A percentile compares a stretch with the other conserved stretches of the same genome.
Conservation (phyloP, 108 stramenopile genomes). For the Licmophora abbreviata region DNA sequence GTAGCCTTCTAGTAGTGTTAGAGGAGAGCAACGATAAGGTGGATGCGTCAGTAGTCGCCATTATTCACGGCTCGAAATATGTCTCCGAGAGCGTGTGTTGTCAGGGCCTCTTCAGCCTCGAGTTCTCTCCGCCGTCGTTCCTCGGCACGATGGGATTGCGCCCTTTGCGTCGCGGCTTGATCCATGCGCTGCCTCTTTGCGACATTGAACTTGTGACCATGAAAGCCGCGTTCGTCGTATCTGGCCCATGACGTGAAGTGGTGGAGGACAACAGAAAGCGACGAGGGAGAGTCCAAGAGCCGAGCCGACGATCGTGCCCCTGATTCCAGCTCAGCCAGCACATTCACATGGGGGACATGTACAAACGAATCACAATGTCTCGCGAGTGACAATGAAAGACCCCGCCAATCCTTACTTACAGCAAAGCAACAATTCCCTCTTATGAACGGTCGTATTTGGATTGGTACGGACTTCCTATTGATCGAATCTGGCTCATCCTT, state of each 20-base stretch:
- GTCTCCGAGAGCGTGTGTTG: too few relatives aligned
- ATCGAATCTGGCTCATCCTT: not conserved
- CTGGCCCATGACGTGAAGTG: conserved; percentile 54
- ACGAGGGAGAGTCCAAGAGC: conserved; percentile 50
- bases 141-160: too few relatives aligned
- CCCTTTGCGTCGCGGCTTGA: too few relatives aligned
- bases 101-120: too few relatives aligned
- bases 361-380: conserved; percentile 54
- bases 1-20: too few relatives aligned
- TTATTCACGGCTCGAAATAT: too few relatives aligned
- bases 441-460: not conserved
- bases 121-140: too few relatives aligned
- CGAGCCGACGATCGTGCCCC: not conserved
- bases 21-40: too few relatives aligned
- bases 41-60: too few relatives aligned
- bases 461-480: not conserved
- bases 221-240: conserved; percentile 26
- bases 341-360: conserved; percentile 54
- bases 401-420: conserved; percentile 10
- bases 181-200: too few relatives aligned
- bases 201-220: conserved; percentile 43
- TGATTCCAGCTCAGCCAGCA: not conserved
- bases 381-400: conserved; percentile 51
- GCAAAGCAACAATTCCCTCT: not conserved
- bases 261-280: conserved; percentile 64